Base-by-base conservation (phyloP, 345 rosid genomes). In the Microthlaspi erraticum region DNA sequence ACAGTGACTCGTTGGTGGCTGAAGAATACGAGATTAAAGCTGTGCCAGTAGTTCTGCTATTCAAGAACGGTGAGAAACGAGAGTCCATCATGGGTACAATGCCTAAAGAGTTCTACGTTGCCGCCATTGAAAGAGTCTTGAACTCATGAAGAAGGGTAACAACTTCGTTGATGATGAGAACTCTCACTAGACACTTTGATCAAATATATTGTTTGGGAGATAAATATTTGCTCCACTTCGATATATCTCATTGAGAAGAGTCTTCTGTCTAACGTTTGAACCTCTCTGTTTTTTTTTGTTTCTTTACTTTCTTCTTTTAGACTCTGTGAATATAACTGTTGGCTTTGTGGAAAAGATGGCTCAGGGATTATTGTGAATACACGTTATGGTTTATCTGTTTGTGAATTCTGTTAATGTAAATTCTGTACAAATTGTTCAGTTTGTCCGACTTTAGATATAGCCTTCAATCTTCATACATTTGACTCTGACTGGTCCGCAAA, bases 81-180 rank as follows among this genome's bases (percentile, higher is more conserved):
- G 97, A 90, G 72, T 70, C 92, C 0, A 82, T 93, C 56, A 83
- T 87, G 8, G 98, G 97, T 52, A 93, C 98, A 77, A 91, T 93
- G 98, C 98, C 96, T 0, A 93, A 91, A 85, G 92, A 91, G 23
- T 93, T 85, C 78, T 93, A 93, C 46, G 68, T 87, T 56, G 83
- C 96, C 61, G 97, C 98, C 17, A 89, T 93, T 36, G 92, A 93
- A 78, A 93, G 97, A 78, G 88, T 91, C 36, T 73, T 93, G 80
- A 73, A 79, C 53, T 77, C 80, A 6, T 86, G 79, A 85, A 72
- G 72, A 53, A 53, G 74, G 74, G 18, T 68, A 43, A 70, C 64
- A 45, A 19, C 26, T 34, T 6, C n/a, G 3, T 44, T 13, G 52
- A 57, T 13, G 52, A 57, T 10, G 43, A 5, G 17, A 18, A 19